Percentiles rank a stretch among this genome's conserved stretches.
Evolutionary conservation across 805 yeast species (phyloP).

Genomic region (Cyberlindnera mississippiensis): DNA sequence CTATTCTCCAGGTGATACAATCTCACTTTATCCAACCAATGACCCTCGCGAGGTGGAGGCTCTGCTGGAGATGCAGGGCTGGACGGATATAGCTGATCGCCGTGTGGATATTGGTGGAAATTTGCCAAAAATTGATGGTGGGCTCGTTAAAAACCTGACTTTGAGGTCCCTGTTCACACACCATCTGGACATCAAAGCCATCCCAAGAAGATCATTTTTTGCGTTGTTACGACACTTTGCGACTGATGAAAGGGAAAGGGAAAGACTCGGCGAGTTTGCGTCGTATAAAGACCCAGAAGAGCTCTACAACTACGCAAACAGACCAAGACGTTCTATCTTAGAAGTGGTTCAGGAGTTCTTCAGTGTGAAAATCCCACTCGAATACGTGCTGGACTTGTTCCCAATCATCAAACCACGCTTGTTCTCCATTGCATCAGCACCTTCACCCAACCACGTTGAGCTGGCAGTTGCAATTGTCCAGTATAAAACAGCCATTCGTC

Average conservation of each 20-base stretch:
- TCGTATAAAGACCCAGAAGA: conserved; percentile 73
- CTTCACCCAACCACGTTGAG: conserved; percentile 44
- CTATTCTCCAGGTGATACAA: conserved; percentile 77
- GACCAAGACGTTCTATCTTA: conserved; percentile 84
- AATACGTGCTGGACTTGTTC: conserved; percentile 69
- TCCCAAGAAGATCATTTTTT: conserved; percentile 85
- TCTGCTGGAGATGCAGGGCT: conserved; percentile 64
- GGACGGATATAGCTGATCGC: conserved; percentile 71
- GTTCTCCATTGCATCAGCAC: conserved; percentile 77
- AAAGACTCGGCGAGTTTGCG: conserved; percentile 72
- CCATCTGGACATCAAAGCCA: conserved; percentile 77
- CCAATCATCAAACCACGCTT: conserved; percentile 78
- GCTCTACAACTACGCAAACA: conserved; percentile 82
- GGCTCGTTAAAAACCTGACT: conserved; percentile 58
- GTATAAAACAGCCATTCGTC: conserved; percentile 75
- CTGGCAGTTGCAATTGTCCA: conserved; percentile 81
- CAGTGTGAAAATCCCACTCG: conserved; percentile 69
- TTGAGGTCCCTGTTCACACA: conserved; percentile 67
- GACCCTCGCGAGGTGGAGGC: conserved; percentile 57
- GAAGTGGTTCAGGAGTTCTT: conserved; percentile 84
- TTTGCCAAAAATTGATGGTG: conserved; percentile 47
- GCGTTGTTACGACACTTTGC: conserved; percentile 71
- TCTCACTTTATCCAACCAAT: conserved; percentile 74
- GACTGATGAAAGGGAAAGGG: conserved; percentile 66
- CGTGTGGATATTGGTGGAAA: conserved; percentile 32